Conservation (phyloP, 495 filamentous ascomycete species). For the Aspergillus olivimuriae region DNA sequence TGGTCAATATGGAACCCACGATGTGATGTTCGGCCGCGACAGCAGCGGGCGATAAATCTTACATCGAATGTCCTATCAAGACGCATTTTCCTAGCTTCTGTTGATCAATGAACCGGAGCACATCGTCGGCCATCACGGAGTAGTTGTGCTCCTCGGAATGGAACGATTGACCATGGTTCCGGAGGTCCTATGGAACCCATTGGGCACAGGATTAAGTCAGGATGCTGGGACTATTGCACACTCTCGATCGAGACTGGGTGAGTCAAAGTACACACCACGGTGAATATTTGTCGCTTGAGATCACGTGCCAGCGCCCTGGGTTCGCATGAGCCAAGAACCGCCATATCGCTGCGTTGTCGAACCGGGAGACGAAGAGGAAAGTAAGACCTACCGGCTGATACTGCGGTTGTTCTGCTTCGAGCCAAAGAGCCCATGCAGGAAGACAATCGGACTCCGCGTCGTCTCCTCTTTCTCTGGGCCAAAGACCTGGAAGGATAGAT, state of each 20-base stretch:
- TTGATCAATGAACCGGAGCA: conserved; percentile 70
- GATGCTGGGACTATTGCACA: too few species aligned
- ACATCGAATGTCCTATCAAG: conserved; percentile 96
- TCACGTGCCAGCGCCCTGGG: conserved; percentile 74
- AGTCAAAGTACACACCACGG: conserved; percentile 52
- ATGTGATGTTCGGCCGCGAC: background rate
- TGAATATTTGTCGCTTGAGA: conserved; percentile 73
- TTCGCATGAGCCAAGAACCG: conserved; percentile 11
- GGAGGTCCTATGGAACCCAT: conserved; percentile 58
- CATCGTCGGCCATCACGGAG: conserved; percentile 76
- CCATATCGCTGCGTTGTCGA: too few species aligned
- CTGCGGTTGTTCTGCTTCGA: conserved; percentile 93
- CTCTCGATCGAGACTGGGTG: too few species aligned
- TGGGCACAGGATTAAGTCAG: background rate
- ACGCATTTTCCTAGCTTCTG: conserved; percentile 64
- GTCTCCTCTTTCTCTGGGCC: conserved; percentile 31
- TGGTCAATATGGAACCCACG: background rate
- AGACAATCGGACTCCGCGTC: conserved; percentile 61
- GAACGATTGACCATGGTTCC: conserved; percentile 90
- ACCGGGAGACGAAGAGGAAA: background rate
- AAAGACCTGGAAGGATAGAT: conserved; percentile 39
- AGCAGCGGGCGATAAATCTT: conserved; percentile 21
- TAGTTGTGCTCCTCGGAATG: conserved; percentile 78
- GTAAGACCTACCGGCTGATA: conserved; percentile 83
- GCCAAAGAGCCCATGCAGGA: conserved; percentile 93